phyloP scores from a whole-genome alignment of 768 basidiomycete genomes.

The Mycena venus region DNA sequence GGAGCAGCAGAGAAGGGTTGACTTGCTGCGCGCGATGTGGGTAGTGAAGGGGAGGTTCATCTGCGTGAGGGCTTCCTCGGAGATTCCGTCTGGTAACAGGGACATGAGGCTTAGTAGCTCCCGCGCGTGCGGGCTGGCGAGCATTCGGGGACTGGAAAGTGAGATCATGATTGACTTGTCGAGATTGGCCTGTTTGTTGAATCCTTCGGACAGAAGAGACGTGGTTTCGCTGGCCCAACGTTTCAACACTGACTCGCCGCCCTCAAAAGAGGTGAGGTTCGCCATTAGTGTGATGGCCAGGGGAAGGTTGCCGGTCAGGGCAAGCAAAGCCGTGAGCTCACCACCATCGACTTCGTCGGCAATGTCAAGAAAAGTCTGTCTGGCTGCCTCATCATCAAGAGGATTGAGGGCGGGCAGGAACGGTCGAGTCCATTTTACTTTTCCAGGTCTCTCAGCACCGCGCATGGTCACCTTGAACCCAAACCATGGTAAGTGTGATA shows the following conservation, averaged over 20 bases:
- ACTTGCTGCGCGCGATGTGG: not conserved
- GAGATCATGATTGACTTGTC: slow-evolving; percentile 21
- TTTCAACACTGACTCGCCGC: not conserved
- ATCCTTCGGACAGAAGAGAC: slow-evolving; percentile 18
- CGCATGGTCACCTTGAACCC: slow-evolving; percentile 19
- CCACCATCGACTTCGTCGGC: not conserved
- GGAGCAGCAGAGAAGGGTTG: slow-evolving; percentile 7
- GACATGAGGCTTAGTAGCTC: slow-evolving; percentile 14
- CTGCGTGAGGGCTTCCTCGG: not conserved
- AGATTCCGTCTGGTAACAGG: slow-evolving; percentile 5
- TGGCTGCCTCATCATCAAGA: not conserved
- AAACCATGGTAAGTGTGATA: too few species aligned
- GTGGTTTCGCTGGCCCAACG: slow-evolving; percentile 15
- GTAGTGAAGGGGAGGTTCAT: slow-evolving; percentile 11
- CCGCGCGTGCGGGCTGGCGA: not conserved
- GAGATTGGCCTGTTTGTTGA: slow-evolving; percentile 3
- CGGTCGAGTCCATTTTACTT: slow-evolving; percentile 20
- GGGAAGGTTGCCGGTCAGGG: not conserved
- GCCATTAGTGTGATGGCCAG: slow-evolving; percentile 9
- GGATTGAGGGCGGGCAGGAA: slow-evolving; percentile 1
- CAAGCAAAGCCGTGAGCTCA: not conserved
- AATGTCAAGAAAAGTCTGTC: slow-evolving; percentile 19
- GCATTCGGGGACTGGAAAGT: slow-evolving; percentile 11
- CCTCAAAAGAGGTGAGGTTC: slow-evolving; percentile 3
- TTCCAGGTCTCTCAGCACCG: too few species aligned